phyloP scores from a whole-genome alignment of 1,284 basidiomycete species.

The Phlebopus sp. region DNA sequence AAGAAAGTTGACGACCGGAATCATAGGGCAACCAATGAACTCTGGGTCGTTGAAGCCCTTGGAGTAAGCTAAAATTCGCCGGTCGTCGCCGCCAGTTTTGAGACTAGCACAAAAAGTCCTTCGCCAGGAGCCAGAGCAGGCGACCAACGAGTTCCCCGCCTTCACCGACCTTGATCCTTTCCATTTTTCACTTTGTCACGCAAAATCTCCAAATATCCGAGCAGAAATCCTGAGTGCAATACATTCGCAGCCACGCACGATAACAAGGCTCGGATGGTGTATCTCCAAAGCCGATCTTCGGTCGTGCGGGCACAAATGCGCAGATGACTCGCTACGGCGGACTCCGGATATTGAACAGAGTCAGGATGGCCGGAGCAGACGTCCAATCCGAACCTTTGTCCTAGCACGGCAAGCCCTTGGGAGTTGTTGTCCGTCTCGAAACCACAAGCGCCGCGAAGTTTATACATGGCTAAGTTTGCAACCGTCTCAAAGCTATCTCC shows the following conservation, averaged over 20 bases:
- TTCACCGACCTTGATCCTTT: too few relatives aligned
- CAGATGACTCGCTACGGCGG: slow-evolving; percentile 3
- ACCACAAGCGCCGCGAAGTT: neutral
- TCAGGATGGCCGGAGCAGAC: slow-evolving; percentile 2
- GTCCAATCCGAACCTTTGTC: slow-evolving; percentile 3
- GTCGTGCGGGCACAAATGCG: slow-evolving; percentile 1
- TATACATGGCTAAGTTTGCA: neutral
- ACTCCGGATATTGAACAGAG: neutral
- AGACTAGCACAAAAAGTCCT: too few relatives aligned
- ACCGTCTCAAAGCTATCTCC: neutral
- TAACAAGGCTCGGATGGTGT: slow-evolving; percentile 3
- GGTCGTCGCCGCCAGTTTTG: too few relatives aligned
- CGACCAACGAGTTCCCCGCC: too few relatives aligned
- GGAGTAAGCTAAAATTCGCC: too few relatives aligned
- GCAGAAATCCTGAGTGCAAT: neutral
- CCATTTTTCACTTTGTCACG: too few relatives aligned
- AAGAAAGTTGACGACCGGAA: too few relatives aligned
- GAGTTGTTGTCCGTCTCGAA: slow-evolving; percentile 9
- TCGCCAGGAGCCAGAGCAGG: too few relatives aligned
- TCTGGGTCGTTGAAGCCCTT: too few relatives aligned
- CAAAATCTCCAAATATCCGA: too few relatives aligned
- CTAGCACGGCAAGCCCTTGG: neutral
- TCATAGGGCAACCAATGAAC: too few relatives aligned
- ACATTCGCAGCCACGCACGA: slow-evolving; percentile 1
- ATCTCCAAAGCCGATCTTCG: neutral